Conservation (phyloP, 1,139 yeast species). For the Candida freyschussii region DNA sequence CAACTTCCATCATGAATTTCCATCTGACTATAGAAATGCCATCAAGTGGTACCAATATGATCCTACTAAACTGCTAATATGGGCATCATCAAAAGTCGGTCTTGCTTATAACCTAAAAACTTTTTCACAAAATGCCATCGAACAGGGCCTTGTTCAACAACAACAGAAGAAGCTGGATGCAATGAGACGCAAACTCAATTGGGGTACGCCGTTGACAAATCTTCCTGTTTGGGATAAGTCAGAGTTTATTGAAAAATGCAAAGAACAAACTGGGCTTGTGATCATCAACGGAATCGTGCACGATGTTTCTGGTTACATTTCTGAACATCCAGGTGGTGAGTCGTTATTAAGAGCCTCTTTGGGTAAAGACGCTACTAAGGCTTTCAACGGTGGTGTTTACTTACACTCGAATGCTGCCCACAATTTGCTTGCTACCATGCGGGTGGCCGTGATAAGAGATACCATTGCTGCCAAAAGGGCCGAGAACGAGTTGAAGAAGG, state of each 20-base stretch:
- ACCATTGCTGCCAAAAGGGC: constrained; percentile 21
- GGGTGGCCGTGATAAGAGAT: constrained; percentile 85
- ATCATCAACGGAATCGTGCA: constrained; percentile 93
- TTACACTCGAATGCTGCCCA: constrained; percentile 97
- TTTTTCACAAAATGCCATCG: constrained; percentile 91
- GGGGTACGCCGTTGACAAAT: constrained; percentile 85
- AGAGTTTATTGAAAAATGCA: constrained; percentile 68
- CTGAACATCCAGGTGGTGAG: constrained; percentile 96
- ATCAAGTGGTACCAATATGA: constrained; percentile 98
- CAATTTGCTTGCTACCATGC: constrained; percentile 89
- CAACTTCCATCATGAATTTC: constrained; percentile 99
- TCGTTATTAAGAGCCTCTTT: constrained; percentile 79
- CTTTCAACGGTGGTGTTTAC: constrained; percentile 97
- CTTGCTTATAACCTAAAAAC: constrained; percentile 86
- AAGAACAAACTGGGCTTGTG: constrained; percentile 40
- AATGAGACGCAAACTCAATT: constrained; percentile 70
- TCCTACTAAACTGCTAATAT: constrained; percentile 85
- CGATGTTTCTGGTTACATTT: constrained; percentile 76
- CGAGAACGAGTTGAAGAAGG: constrained; percentile 10
- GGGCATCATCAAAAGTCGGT: constrained; percentile 67
- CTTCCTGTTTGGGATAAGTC: constrained; percentile 90
- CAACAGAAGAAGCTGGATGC: constrained; percentile 91
- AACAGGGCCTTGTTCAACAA: constrained; percentile 94
- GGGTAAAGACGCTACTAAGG: constrained; percentile 95
- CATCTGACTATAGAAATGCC: constrained; percentile 97